Evolutionary conservation across 2,329 filamentous ascomycete genomes (phyloP), one percentile per base, ranked within the genome.

Genomic region (Neofusicoccum cordaticola): DNA sequence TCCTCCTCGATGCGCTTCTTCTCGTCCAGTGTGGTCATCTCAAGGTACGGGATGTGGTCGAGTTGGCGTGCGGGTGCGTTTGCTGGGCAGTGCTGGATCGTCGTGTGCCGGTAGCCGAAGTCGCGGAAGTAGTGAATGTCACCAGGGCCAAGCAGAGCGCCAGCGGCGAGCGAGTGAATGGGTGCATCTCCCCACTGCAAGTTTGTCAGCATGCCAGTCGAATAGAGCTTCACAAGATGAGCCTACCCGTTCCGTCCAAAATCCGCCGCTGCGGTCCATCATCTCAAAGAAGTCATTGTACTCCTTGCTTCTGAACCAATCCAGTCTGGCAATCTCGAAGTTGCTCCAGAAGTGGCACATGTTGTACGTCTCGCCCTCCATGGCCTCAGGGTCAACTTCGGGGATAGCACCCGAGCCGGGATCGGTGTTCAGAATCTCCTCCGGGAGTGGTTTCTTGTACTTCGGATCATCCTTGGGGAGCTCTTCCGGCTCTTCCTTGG

Each of bases 281-380:
- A 96, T 96, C 73, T 97, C 84, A 78, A 99, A 99, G 78, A 99
- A 99, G 69, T 97, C 95, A 71, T 96, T 90, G 76, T 99, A 99
- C 74, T 93, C 91, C 80, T 97, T 94, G 82, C 93, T 97, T 71
- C 95, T 88, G 86, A 98, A 98, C 88, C 93, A 99, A 80, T 92
- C 90, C 67, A 99, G 85, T 66, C 89, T 88, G 13, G 95, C 95
- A 80, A 99, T 99, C 79, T 99, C 95, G 71, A 99, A 99, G 78
- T 99, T 99, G 78, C 93, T 97, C 95, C 95, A 99, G 83, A 97
- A 99, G 82, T 99, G 95, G 77, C 95, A 99, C 95, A 99, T 99
- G 81, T 99, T 99, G 84, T 99, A 99, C 72, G 89, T 91, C 78
- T 99, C 95, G 68, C 93, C 92, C 75, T 98, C 94, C 95, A 99